A percentile compares a stretch with the other conserved stretches of the same genome.
These are phyloP conservation scores for Penicillium tannophilum DNA, from an alignment of 495 filamentous ascomycete species.

Conservation along the genomic window DNA sequence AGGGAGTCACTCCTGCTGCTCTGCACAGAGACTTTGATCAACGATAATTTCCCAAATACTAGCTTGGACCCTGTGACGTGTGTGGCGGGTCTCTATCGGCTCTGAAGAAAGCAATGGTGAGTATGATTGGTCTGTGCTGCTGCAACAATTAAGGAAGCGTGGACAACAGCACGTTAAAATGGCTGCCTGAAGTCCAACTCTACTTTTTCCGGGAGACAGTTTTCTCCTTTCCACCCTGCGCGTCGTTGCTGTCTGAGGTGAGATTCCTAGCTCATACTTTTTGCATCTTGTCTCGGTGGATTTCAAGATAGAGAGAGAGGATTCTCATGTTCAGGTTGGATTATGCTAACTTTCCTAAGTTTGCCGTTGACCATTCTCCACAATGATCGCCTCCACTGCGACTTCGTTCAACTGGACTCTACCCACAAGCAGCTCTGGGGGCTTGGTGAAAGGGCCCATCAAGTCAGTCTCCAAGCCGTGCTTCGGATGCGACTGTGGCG, in stretches of 20 bases:
- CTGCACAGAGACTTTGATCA: not conserved
- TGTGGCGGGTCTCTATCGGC: constrained; percentile 11
- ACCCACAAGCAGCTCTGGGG: constrained; percentile 35
- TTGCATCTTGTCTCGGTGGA: not conserved
- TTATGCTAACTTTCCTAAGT: not conserved
- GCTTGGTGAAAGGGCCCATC: constrained; percentile 44
- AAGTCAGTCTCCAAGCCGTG: constrained; percentile 47
- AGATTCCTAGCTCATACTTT: not conserved
- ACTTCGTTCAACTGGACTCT: constrained; percentile 34
- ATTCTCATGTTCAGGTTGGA: not conserved
- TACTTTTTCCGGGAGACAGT: not conserved
- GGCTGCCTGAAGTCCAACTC: constrained; percentile 5
- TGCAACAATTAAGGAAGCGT: not conserved
- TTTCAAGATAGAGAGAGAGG: not conserved
- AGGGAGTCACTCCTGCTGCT: too few species aligned
- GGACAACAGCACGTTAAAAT: not conserved
- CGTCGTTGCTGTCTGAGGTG: constrained; percentile 1
- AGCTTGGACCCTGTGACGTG: constrained; percentile 16
- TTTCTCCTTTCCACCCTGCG: not conserved
- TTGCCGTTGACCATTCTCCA: not conserved
- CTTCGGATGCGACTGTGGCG: constrained; percentile 49
- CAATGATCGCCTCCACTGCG: constrained; percentile 26
- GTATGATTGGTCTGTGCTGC: not conserved
- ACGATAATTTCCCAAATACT: not conserved
- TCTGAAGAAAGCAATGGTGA: not conserved